Evolutionary conservation across 202 grass and related monocot genomes (phyloP), one percentile per base, ranked within the genome.

Genomic region (Schoenoplectus tabernaemontani): DNA sequence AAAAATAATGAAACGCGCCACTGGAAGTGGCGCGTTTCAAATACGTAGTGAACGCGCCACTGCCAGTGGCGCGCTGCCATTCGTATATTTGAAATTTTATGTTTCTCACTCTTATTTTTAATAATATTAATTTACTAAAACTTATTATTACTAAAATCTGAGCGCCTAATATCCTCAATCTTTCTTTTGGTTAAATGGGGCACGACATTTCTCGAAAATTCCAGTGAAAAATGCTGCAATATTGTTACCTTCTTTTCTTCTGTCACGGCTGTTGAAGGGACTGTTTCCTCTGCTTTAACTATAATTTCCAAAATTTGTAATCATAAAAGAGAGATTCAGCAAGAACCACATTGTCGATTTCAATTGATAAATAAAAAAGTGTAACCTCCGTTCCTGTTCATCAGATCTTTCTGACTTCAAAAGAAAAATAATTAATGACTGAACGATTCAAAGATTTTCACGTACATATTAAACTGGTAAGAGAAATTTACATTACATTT

Each of bases 161-260:
- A n/a, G n/a, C n/a, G n/a, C n/a, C n/a, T n/a, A n/a, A n/a, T n/a
- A 41, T 60, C 1, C 30, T 77, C 6, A 78, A 28, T 78, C 76
- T 60, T 80, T 80, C 53, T 78, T 78, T 46, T 80, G 23, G 77
- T 26, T 42, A 65, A 80, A 64, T 17, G 77, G 77, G 6, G 77
- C 34, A 2, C 77, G 64, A 19, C 24, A 37, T 63, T 80, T 80
- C 59, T 80, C 77, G 2, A 80, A 33, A 64, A 80, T 51, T 63
- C 57, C 60, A 32, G 77, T 59, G 11, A 80, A 80, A 80, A 80
- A 80, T 64, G 38, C 39, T 3, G 20, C 54, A 9, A 61, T n/a
- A 8, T 65, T 80, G 16, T 80, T 80, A 2, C 2, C 39, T 47
- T 47, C 9, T 58, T 62, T 41, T 78, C 43, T 47, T 58, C 77